Conservation (phyloP, 257 asterid species). For the Solanum bulbocastanum region DNA sequence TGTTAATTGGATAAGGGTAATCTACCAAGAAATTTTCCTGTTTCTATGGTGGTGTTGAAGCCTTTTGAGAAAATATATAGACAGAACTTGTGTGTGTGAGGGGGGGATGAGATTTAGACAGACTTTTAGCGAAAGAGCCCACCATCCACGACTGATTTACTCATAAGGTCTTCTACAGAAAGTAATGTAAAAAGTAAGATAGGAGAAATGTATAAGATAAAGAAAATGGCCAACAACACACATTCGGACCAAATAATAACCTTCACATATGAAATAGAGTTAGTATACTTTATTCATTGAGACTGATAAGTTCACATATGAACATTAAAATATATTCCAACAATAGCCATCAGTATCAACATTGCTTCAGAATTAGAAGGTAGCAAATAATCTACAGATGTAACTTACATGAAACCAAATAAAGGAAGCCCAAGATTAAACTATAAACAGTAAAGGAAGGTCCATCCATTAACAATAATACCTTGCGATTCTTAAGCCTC, state of each 20-base stretch:
- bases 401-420: neutral
- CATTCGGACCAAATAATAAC: neutral
- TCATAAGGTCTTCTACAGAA: neutral
- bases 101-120: neutral
- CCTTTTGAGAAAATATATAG: neutral
- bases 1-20: neutral
- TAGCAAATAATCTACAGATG: neutral
- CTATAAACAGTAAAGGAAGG: neutral
- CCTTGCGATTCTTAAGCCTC: constrained; percentile 97
- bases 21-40: neutral
- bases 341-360: neutral
- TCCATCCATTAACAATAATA: constrained; percentile 4
- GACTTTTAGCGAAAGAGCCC: neutral
- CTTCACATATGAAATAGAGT: neutral
- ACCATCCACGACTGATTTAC: neutral
- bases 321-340: neutral
- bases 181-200: neutral
- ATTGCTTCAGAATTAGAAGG: neutral
- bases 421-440: neutral
- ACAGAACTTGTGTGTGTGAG: neutral
- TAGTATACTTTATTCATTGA: neutral
- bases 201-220: neutral
- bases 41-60: neutral
- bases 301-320: neutral
- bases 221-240: neutral